Base-by-base conservation (phyloP, 768 basidiomycete genomes). In the Crassisporium funariophilum region DNA sequence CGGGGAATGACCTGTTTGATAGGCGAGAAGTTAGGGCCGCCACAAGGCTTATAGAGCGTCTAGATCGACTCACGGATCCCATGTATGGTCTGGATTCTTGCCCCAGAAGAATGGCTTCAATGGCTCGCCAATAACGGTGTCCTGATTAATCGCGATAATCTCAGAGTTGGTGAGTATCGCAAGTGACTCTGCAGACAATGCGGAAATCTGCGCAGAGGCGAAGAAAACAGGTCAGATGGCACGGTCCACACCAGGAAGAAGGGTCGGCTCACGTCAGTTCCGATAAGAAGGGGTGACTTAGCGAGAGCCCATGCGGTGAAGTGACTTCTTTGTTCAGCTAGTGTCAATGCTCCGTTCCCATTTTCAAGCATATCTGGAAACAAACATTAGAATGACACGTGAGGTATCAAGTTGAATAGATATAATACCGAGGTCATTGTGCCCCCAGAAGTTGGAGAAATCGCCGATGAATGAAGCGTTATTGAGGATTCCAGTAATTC, bases 41-140 rank as follows among this genome's bases (percentile, higher is more conserved):
- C n/a, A n/a, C n/a, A n/a, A n/a, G n/a, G n/a, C n/a, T n/a, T n/a
- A n/a, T n/a, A n/a, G n/a, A n/a, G n/a, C n/a, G n/a, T n/a, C n/a
- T n/a, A n/a, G n/a, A n/a, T 70, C 61, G 68, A 49, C 63, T 57
- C 43, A 63, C 58, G 54, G 45, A 48, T 50, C 49, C 57, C 60
- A 61, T 29, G 63, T 64, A 24, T 51, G 19, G 50, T 76, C 54
- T 47, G 79, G 77, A 55, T 81, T 79, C 57, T 76, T 70, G 9
- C 79, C 80, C 79, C 77, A 82, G 48, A 77, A 68, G 68, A 81
- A 81, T 15, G 80, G 79, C 40, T 72, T 73, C 35, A 81, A 60
- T 17, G 74, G 75, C 15, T 72, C 74, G 21, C 76, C 76, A 19
- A 75, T 70, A 10, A 67, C 67, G 0, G 73, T 69, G 46, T 80